Evolutionary conservation across 2,329 filamentous ascomycete genomes (phyloP), one percentile per base, ranked within the genome.

Genomic region (Hawksworthiomyces lignivorus): DNA sequence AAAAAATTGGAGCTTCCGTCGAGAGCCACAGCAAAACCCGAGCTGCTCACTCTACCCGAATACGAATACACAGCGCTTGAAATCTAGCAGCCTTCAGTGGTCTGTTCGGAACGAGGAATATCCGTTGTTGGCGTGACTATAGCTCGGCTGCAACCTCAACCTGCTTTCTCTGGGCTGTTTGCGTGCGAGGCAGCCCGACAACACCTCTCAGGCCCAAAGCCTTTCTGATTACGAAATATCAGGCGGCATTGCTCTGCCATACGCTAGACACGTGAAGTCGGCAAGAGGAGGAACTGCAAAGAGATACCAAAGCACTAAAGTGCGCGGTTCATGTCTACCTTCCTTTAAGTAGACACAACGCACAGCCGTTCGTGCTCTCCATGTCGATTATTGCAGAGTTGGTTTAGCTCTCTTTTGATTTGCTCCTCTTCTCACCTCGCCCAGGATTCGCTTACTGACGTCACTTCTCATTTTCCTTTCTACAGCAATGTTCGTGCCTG

Each of bases 351-450:
- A 44, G 30, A 35, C 32, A 29, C 18, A 36, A 43, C 36, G 36
- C 31, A 43, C 31, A 24, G 31, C 26, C 43, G 32, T 28, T 29
- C 18, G 36, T 35, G 21, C 20, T 19, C 30, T 38, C 50, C 45
- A 70, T 71, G 69, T 69, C 69, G 48, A 56, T 71, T 42, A 64
- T 72, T 47, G 61, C 62, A 50, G 68, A 72, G 68, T 72, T 54
- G 55, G 68, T 66, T 34, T 29, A 30, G 4, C 14, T 24, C 30
- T 35, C 9, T 10, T 32, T 29, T 31, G 15, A 9, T 15, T 24
- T 32, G 9, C 21, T 21, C 26, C 22, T 17, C 26, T n/a, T 36
- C 10, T 30, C 11, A 19, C 10, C 12, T n/a, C 27, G 29, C 18
- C 14, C 26, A 4, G 18, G 14, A 15, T 31, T 39, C 24, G 30